Percentiles rank a stretch among this genome's conserved stretches.
phyloP scores from a whole-genome alignment of 192 early-diverging fungal genomes.

The Spizellomyces sp. region DNA sequence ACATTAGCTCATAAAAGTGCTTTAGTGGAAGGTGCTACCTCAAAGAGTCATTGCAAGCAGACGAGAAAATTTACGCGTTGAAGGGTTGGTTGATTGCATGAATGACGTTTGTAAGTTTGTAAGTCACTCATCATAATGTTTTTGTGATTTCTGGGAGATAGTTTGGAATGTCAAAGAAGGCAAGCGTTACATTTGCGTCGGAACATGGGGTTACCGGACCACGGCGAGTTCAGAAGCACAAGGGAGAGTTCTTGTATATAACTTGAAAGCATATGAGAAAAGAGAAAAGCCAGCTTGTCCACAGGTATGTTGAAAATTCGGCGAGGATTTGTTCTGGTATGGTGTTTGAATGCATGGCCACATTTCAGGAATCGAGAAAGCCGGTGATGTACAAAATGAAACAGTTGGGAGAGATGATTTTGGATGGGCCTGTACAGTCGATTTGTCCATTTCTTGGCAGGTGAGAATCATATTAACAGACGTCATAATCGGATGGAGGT shows the following conservation, averaged over 20 bases:
- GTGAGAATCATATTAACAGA: too few species aligned
- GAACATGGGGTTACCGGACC: slow-evolving; percentile 37
- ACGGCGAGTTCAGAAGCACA: background rate
- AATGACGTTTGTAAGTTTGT: slow-evolving; percentile 40
- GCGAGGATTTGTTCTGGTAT: too few species aligned
- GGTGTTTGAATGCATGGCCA: too few species aligned
- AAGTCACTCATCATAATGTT: background rate
- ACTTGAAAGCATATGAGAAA: slow-evolving; percentile 43
- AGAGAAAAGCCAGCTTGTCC: background rate
- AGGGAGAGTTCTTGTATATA: slow-evolving; percentile 53
- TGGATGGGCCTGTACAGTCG: slow-evolving; percentile 34
- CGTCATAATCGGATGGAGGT: too few species aligned
- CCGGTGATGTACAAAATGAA: slow-evolving; percentile 36
- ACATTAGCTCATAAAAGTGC: too few species aligned
- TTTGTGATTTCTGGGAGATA: background rate
- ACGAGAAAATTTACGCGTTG: slow-evolving; percentile 37
- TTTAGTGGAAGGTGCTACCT: slow-evolving; percentile 32
- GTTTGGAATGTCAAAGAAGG: slow-evolving; percentile 52
- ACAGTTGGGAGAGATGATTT: slow-evolving; percentile 39
- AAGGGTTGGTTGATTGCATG: slow-evolving; percentile 17
- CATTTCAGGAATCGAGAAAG: too few species aligned
- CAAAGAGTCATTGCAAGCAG: slow-evolving; percentile 19
- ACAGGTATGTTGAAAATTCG: too few species aligned
- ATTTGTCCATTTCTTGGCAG: slow-evolving; percentile 6
- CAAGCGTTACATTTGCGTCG: slow-evolving; percentile 51